Evolutionary conservation across 768 basidiomycete genomes (phyloP).

Genomic region (Cyclocybe cylindracea): DNA sequence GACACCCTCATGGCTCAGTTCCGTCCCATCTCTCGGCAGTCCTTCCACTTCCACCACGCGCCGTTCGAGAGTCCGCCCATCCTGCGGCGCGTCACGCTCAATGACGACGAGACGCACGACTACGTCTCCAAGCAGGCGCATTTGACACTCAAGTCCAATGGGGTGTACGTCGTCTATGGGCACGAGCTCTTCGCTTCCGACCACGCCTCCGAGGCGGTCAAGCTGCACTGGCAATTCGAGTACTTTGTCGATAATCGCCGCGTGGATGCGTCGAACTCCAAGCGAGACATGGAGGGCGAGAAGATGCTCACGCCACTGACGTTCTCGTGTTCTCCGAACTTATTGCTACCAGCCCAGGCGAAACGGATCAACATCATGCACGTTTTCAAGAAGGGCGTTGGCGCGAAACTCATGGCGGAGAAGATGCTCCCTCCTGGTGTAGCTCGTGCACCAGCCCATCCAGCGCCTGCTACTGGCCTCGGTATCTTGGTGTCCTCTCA

Average conservation of each 20-base stretch:
- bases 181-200: conserved; percentile 46
- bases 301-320: conserved; percentile 71
- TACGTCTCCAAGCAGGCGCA: conserved; percentile 77
- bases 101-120: conserved; percentile 69
- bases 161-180: conserved; percentile 75
- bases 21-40: conserved; percentile 55
- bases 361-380: conserved; percentile 70
- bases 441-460: not conserved
- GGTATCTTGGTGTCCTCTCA: not conserved
- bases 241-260: conserved; percentile 71
- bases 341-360: conserved; percentile 64
- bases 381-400: conserved; percentile 68
- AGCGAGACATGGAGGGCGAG: conserved; percentile 61
- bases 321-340: conserved; percentile 72
- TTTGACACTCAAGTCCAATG: conserved; percentile 66
- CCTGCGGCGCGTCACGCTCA: conserved; percentile 68
- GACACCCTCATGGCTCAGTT: conserved; percentile 62
- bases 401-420: conserved; percentile 64
- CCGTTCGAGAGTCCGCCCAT: conserved; percentile 66
- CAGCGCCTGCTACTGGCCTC: not conserved
- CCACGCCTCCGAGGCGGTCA: conserved; percentile 29
- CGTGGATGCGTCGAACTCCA: conserved; percentile 35
- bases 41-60: conserved; percentile 73
- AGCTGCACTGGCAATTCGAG: conserved; percentile 75
- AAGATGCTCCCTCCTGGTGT: conserved; percentile 46